phyloP scores from a whole-genome alignment of 345 rosid species.

The Reutealis trisperma region DNA sequence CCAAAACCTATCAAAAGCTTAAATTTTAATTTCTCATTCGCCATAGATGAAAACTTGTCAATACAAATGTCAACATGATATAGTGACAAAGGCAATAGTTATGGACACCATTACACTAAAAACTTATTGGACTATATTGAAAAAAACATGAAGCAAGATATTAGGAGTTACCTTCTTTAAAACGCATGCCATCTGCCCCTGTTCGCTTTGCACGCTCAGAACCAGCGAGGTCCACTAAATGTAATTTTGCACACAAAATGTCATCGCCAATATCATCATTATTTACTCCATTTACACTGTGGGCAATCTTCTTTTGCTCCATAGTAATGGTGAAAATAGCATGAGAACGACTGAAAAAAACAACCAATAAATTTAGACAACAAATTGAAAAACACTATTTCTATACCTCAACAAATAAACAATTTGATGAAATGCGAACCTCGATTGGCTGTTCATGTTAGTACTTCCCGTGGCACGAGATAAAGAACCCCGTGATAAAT shows the following conservation, averaged over 20 bases:
- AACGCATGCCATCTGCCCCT: constrained; percentile 92
- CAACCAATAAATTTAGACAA: neutral
- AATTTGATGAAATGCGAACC: constrained; percentile 38
- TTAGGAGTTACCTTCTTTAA: constrained; percentile 79
- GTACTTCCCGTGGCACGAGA: constrained; percentile 95
- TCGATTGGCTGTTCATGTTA: constrained; percentile 96
- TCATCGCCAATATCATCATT: constrained; percentile 68
- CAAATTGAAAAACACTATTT: neutral
- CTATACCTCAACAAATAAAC: neutral
- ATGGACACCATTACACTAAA: neutral
- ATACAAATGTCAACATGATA: neutral
- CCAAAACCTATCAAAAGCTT: neutral
- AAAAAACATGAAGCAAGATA: neutral
- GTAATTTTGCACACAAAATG: constrained; percentile 84
- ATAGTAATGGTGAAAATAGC: constrained; percentile 91
- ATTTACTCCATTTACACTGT: constrained; percentile 30
- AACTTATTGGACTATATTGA: neutral
- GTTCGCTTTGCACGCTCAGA: constrained; percentile 98
- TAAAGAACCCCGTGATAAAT: constrained; percentile 72
- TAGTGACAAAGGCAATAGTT: neutral
- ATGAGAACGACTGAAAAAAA: constrained; percentile 79
- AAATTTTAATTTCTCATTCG: neutral
- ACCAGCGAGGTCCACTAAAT: constrained; percentile 93
- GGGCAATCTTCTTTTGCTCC: constrained; percentile 81
- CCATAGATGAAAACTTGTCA: no score